A percentile compares a stretch with the other conserved stretches of the same genome.
phyloP scores from a whole-genome alignment of 345 rosid genomes.

The Corymbia maculata region DNA sequence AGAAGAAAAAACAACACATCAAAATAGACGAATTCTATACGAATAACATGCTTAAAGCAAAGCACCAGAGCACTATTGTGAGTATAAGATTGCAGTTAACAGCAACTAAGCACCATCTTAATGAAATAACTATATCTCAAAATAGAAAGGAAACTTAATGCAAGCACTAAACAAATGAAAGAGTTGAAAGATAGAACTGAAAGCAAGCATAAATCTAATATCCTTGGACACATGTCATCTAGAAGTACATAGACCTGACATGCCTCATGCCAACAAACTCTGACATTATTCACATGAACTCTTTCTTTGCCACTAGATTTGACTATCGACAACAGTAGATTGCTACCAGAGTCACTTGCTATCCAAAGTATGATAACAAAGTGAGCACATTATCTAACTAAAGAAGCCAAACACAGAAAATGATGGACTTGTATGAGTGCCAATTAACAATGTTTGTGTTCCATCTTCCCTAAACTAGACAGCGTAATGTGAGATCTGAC shows the following conservation, averaged over 20 bases:
- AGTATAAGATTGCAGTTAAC: not conserved
- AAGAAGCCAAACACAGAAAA: not conserved
- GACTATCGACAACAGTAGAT: not conserved
- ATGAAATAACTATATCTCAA: not conserved
- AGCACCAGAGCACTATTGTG: not conserved
- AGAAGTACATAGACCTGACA: not conserved
- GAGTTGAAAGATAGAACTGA: not conserved
- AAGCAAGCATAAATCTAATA: not conserved
- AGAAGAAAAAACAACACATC: not conserved
- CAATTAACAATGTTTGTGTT: not conserved
- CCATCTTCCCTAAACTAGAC: not conserved
- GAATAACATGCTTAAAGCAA: not conserved
- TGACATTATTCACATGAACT: not conserved
- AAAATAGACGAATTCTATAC: not conserved
- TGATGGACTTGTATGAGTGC: not conserved
- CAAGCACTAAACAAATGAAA: not conserved
- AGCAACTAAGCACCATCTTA: not conserved
- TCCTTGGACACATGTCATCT: not conserved
- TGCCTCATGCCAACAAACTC: not conserved
- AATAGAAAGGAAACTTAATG: not conserved
- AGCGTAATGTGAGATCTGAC: not conserved
- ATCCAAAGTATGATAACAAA: not conserved
- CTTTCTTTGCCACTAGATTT: not conserved
- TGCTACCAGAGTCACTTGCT: not conserved
- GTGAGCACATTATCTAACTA: not conserved